phyloP scores from a whole-genome alignment of 352 stramenopile species.

The Phytopythium ostracodes region DNA sequence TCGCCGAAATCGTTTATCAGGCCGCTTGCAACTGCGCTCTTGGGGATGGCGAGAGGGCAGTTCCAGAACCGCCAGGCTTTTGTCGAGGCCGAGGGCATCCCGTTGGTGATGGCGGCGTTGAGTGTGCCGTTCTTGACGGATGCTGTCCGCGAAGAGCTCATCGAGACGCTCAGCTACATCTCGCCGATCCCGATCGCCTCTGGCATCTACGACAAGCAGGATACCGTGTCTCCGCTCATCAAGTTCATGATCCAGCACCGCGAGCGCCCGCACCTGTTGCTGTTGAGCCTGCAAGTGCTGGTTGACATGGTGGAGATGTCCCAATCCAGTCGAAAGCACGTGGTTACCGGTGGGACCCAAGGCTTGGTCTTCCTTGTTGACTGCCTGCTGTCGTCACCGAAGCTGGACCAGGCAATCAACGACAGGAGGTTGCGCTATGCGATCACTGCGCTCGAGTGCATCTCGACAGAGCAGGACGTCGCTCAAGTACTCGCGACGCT shows the following conservation, averaged over 20 bases:
- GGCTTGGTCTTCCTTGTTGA: slow-evolving; percentile 4
- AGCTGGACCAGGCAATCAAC: neutral
- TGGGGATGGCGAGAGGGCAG: slow-evolving; percentile 7
- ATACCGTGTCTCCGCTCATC: slow-evolving; percentile 53
- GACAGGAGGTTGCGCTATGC: slow-evolving; percentile 20
- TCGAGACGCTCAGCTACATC: slow-evolving; percentile 19
- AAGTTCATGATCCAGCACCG: slow-evolving; percentile 23
- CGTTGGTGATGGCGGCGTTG: slow-evolving; percentile 33
- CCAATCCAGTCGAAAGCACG: slow-evolving; percentile 28
- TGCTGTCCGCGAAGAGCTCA: slow-evolving; percentile 20
- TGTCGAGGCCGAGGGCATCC: slow-evolving; percentile 31
- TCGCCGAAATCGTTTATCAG: slow-evolving; percentile 11
- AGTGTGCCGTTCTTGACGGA: slow-evolving; percentile 14
- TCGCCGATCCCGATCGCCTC: slow-evolving; percentile 18
- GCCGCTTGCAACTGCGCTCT: slow-evolving; percentile 10
- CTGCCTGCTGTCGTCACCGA: slow-evolving; percentile 2
- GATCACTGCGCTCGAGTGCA: slow-evolving; percentile 45
- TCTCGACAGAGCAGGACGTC: slow-evolving; percentile 52
- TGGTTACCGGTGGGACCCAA: slow-evolving; percentile 20
- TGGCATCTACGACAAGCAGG: slow-evolving; percentile 26
- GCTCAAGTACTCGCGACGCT: slow-evolving; percentile 26
- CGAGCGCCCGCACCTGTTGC: slow-evolving; percentile 22
- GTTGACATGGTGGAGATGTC: slow-evolving; percentile 53
- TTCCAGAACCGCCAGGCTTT: slow-evolving; percentile 23
- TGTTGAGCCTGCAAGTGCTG: slow-evolving; percentile 37